Evolutionary conservation across 2,329 filamentous ascomycete species (phyloP).

Genomic region (Cladosporium colombiae): DNA sequence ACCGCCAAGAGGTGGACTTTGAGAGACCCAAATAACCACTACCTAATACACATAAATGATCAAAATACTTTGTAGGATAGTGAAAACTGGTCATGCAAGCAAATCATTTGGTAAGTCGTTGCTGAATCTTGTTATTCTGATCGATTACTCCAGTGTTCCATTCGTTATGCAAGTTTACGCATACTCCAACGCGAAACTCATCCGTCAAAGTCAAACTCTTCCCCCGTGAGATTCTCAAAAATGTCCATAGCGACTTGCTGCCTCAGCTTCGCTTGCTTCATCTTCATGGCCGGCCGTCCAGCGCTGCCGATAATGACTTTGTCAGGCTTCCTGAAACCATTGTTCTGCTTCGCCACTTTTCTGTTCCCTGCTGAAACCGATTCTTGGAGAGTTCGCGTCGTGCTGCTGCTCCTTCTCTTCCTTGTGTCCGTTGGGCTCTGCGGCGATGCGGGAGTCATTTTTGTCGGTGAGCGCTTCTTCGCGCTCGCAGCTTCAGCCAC

Average conservation of each 20-base stretch:
- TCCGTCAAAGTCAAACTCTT: conserved; percentile 22
- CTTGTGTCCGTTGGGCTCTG: conserved; percentile 18
- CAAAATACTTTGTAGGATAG: no score
- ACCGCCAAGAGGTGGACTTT: not conserved
- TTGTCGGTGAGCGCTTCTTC: not conserved
- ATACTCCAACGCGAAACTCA: not conserved
- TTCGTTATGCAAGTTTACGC: not conserved
- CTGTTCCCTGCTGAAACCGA: conserved; percentile 12
- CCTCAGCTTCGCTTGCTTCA: conserved; percentile 25
- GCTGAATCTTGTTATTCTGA: not conserved
- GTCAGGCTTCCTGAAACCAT: conserved; percentile 17
- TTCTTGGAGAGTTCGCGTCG: not conserved
- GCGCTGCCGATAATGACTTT: conserved; percentile 19
- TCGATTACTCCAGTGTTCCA: not conserved
- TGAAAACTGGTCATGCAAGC: no score
- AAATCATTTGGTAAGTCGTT: not conserved
- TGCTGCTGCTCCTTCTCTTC: not conserved
- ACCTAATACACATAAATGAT: not conserved
- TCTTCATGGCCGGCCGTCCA: conserved; percentile 1
- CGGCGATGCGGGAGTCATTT: not conserved
- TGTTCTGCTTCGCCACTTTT: not conserved
- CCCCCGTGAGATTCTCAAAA: conserved; percentile 33
- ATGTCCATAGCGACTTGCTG: conserved; percentile 34
- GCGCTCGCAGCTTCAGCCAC: conserved; percentile 10
- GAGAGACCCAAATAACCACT: not conserved